phyloP scores from a whole-genome alignment of 2,329 filamentous ascomycete genomes.

The Onygenales sp. region DNA sequence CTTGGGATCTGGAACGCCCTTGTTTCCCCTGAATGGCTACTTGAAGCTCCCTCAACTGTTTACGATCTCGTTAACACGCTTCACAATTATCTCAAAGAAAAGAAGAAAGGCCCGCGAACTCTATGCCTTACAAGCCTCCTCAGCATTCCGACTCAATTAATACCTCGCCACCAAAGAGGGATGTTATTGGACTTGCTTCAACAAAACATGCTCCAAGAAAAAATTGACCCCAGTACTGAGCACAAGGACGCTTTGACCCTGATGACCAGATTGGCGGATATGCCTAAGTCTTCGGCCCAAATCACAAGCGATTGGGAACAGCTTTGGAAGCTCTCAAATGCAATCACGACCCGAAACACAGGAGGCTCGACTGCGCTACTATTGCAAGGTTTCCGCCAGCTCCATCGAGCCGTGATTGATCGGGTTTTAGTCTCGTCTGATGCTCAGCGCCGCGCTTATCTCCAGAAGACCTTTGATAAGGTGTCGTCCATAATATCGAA shows the following conservation, averaged over 20 bases:
- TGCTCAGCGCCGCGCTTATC: constrained; percentile 23
- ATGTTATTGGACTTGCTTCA: constrained; percentile 26
- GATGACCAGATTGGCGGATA: constrained; percentile 31
- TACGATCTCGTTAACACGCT: constrained; percentile 26
- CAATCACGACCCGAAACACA: constrained; percentile 20
- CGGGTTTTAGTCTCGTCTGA: constrained; percentile 27
- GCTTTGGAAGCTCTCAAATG: constrained; percentile 27
- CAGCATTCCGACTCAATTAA: constrained; percentile 25
- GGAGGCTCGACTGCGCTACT: constrained; percentile 15
- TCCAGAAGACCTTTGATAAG: constrained; percentile 26
- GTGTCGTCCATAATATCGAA: constrained; percentile 22
- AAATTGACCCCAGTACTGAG: constrained; percentile 17
- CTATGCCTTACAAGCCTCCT: constrained; percentile 28
- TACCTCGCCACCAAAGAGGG: constrained; percentile 28
- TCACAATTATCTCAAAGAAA: constrained; percentile 22
- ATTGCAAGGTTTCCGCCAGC: constrained; percentile 21
- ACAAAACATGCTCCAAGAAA: constrained; percentile 18
- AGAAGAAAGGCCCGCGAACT: constrained; percentile 15
- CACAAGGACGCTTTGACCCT: constrained; percentile 24
- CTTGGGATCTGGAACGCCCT: constrained; percentile 29
- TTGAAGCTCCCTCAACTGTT: constrained; percentile 23
- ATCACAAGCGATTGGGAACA: constrained; percentile 27
- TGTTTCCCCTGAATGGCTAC: constrained; percentile 30
- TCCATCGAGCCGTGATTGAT: constrained; percentile 25
- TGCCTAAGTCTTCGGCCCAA: constrained; percentile 28